A percentile compares a stretch with the other conserved stretches of the same genome.
These are phyloP conservation scores for Aspergillus floridensis DNA, from an alignment of 2,329 filamentous ascomycete species.

Conservation along the genomic window DNA sequence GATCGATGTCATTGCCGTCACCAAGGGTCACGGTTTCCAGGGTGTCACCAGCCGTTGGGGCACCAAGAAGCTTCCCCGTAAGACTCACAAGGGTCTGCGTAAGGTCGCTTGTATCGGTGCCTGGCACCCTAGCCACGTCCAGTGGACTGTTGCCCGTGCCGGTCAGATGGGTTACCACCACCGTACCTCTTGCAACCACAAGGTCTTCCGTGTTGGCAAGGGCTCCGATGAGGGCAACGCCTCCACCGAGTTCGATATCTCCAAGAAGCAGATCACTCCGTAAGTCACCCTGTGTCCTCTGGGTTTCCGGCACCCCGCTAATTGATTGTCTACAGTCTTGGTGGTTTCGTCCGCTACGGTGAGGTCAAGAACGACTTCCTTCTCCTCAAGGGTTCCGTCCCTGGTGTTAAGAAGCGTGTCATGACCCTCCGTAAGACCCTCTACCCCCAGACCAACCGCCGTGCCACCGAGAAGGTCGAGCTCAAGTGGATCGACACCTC, in stretches of 20 bases:
- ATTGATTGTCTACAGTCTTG: slow-evolving; percentile 63
- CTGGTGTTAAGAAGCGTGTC: slow-evolving; percentile 98
- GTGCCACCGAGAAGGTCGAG: slow-evolving; percentile 96
- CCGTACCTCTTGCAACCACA: slow-evolving; percentile 99
- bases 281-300: slow-evolving; percentile 57
- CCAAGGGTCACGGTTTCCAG: slow-evolving; percentile 98
- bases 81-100: slow-evolving; percentile 99
- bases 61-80: slow-evolving; percentile 99
- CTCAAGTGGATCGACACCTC: slow-evolving; percentile 99
- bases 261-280: slow-evolving; percentile 99
- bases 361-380: slow-evolving; percentile 99
- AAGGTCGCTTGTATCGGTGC: slow-evolving; percentile 99
- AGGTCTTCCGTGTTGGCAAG: slow-evolving; percentile 98
- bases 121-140: slow-evolving; percentile 99
- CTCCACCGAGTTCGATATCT: slow-evolving; percentile 91
- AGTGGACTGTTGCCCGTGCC: slow-evolving; percentile 99
- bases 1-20: slow-evolving; percentile 98
- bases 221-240: slow-evolving; percentile 86
- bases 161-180: slow-evolving; percentile 99
- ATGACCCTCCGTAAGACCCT: slow-evolving; percentile 99
- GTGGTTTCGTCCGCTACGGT: slow-evolving; percentile 99
- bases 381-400: slow-evolving; percentile 95
- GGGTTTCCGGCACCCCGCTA: slow-evolving; percentile 31
- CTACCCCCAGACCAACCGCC: slow-evolving; percentile 93
- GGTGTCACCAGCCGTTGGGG: slow-evolving; percentile 98